phyloP scores from a whole-genome alignment of 495 filamentous ascomycete species.

The Symbiotaphrina buchneri region DNA sequence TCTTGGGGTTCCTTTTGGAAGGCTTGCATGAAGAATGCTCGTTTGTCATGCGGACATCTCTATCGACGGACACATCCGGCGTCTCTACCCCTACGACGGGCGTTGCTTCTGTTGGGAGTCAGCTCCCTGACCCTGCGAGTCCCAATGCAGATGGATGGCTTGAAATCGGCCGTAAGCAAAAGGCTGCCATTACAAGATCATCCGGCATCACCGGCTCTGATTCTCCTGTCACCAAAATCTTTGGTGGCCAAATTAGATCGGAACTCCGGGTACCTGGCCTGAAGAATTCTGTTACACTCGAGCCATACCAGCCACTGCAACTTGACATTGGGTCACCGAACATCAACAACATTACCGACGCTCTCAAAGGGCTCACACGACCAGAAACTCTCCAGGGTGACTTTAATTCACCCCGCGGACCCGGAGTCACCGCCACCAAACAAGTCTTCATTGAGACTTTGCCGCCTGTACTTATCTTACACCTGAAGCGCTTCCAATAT shows the following conservation, averaged over 20 bases:
- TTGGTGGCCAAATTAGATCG: conserved; percentile 78
- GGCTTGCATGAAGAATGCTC: conserved; percentile 85
- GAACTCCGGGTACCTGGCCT: conserved; percentile 73
- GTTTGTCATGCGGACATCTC: conserved; percentile 38
- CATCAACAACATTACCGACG: conserved; percentile 78
- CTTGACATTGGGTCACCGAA: conserved; percentile 76
- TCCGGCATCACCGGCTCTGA: conserved; percentile 50
- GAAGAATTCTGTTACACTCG: conserved; percentile 73
- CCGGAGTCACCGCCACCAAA: conserved; percentile 60
- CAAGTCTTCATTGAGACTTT: conserved; percentile 88
- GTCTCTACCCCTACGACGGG: conserved; percentile 16
- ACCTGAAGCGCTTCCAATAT: conserved; percentile 94
- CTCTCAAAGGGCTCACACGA: conserved; percentile 61
- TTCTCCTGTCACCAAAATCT: conserved; percentile 82
- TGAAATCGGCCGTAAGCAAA: conserved; percentile 86
- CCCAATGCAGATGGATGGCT: conserved; percentile 47
- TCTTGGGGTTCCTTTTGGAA: conserved; percentile 81
- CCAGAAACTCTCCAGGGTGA: conserved; percentile 71
- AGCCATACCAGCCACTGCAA: conserved; percentile 86
- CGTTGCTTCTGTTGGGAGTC: conserved; percentile 11
- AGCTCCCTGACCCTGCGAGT: background rate
- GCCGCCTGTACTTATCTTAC: conserved; percentile 80
- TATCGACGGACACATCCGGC: conserved; percentile 16
- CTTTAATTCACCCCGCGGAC: conserved; percentile 62
- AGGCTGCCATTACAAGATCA: conserved; percentile 63